phyloP scores from a whole-genome alignment of 495 filamentous ascomycete genomes.

The Daldinia childiae region DNA sequence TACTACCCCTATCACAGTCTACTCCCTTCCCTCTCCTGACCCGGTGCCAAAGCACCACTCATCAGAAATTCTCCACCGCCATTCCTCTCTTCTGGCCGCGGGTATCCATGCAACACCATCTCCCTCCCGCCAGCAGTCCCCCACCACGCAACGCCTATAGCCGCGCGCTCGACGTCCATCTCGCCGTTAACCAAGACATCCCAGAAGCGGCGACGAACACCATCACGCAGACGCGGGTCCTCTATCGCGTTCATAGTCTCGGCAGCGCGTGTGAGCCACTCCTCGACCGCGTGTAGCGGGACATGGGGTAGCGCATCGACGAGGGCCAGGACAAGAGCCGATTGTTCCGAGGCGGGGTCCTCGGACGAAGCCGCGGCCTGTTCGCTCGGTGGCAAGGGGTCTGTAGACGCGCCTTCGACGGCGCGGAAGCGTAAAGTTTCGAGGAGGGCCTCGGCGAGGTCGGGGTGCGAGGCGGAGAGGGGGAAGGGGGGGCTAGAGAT shows the following conservation, averaged over 20 bases:
- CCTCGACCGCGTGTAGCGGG: constrained; percentile 71
- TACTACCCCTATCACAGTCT: constrained; percentile 21
- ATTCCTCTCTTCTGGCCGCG: constrained; percentile 6
- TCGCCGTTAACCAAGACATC: constrained; percentile 83
- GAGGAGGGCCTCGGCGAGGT: constrained; percentile 79
- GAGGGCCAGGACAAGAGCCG: constrained; percentile 79
- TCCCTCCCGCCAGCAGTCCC: constrained; percentile 56
- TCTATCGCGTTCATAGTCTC: constrained; percentile 70
- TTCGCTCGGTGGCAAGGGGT: constrained; percentile 47
- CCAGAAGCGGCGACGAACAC: constrained; percentile 83
- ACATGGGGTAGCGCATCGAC: constrained; percentile 85
- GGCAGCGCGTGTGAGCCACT: constrained; percentile 71
- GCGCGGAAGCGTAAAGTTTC: constrained; percentile 82
- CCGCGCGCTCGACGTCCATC: constrained; percentile 89
- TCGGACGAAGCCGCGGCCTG: constrained; percentile 13
- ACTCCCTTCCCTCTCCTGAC: constrained; percentile 14
- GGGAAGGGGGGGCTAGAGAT: constrained; percentile 85
- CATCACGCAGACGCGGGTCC: constrained; percentile 68
- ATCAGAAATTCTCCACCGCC: constrained; percentile 49
- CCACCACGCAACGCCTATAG: constrained; percentile 91
- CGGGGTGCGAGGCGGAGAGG: constrained; percentile 73
- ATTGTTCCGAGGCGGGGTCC: constrained; percentile 76
- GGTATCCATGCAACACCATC: constrained; percentile 46
- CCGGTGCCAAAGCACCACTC: constrained; percentile 54
- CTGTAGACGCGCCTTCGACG: constrained; percentile 56